phyloP scores from a whole-genome alignment of 2,329 filamentous ascomycete genomes.

The Echinosphaeria canescens region DNA sequence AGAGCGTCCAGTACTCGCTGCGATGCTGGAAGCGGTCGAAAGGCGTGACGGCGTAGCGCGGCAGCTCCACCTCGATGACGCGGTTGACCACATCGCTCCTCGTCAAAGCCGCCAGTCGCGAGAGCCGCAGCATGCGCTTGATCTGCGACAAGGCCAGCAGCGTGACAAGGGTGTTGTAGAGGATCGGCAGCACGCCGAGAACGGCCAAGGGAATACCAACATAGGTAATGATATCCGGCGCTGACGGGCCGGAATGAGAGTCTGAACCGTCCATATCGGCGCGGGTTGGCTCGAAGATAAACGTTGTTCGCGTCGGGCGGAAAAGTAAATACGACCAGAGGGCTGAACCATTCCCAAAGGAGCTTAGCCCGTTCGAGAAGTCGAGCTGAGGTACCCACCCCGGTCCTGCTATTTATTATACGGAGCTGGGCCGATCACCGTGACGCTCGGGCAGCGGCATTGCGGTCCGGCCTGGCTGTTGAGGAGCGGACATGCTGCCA shows the following conservation, averaged over 20 bases:
- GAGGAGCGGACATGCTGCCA: too few relatives aligned
- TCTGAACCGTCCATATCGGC: neutral
- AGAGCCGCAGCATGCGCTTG: constrained; percentile 30
- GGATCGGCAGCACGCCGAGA: constrained; percentile 31
- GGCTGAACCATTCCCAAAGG: too few relatives aligned
- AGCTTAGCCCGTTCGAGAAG: too few relatives aligned
- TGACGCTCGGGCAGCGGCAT: too few relatives aligned
- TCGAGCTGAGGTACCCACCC: too few relatives aligned
- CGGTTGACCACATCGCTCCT: constrained; percentile 42
- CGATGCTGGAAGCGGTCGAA: constrained; percentile 29
- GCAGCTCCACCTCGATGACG: constrained; percentile 43
- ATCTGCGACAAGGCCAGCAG: constrained; percentile 37
- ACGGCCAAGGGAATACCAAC: constrained; percentile 14
- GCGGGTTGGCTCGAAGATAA: too few relatives aligned
- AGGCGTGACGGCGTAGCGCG: constrained; percentile 39
- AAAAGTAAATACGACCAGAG: too few relatives aligned
- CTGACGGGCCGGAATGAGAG: constrained; percentile 1
- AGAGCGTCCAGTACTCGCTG: constrained; percentile 34
- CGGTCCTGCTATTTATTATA: too few relatives aligned
- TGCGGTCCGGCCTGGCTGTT: too few relatives aligned
- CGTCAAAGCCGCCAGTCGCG: constrained; percentile 34
- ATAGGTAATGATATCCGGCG: constrained; percentile 13
- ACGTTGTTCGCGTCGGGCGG: too few relatives aligned
- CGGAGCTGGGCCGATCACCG: too few relatives aligned
- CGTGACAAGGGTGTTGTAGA: constrained; percentile 41